phyloP scores from a whole-genome alignment of 2,329 filamentous ascomycete genomes.

The Diaporthe sp. region DNA sequence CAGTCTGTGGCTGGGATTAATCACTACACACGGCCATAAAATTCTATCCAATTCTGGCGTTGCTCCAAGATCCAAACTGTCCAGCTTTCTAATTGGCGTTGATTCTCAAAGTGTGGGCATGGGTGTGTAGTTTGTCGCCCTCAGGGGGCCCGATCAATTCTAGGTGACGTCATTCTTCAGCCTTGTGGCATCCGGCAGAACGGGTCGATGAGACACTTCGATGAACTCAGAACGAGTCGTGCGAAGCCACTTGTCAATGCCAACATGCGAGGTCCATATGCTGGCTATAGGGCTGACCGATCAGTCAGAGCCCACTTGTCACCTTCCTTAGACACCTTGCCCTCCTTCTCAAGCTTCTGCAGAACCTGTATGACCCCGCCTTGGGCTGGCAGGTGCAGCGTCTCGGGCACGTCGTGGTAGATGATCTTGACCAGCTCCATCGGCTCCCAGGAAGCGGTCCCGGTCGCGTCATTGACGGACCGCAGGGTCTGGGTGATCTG shows the following conservation, averaged over 20 bases:
- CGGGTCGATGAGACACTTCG: not conserved
- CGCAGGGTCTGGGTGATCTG: slow-evolving; percentile 79
- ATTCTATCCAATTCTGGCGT: too few species aligned
- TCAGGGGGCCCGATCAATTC: not conserved
- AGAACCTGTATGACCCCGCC: slow-evolving; percentile 84
- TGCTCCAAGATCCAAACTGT: too few species aligned
- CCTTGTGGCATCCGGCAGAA: not conserved
- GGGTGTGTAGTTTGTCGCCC: not conserved
- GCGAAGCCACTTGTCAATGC: not conserved
- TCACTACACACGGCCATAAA: not conserved
- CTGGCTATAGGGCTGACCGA: slow-evolving; percentile 56
- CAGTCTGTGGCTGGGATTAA: not conserved
- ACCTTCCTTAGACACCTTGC: slow-evolving; percentile 65
- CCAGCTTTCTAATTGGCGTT: not conserved
- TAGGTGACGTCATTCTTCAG: slow-evolving; percentile 37
- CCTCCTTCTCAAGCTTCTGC: slow-evolving; percentile 82
- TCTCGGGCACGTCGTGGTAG: slow-evolving; percentile 83
- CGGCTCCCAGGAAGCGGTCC: slow-evolving; percentile 68
- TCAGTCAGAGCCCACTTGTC: slow-evolving; percentile 59
- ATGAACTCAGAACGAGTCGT: not conserved
- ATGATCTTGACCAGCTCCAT: slow-evolving; percentile 91
- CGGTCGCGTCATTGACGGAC: slow-evolving; percentile 48
- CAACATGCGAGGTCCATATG: not conserved
- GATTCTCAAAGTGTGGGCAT: not conserved
- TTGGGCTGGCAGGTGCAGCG: slow-evolving; percentile 81